These are phyloP conservation scores for Auricularia heimuer DNA, from an alignment of 768 basidiomycete species.

Conservation along the genomic window DNA sequence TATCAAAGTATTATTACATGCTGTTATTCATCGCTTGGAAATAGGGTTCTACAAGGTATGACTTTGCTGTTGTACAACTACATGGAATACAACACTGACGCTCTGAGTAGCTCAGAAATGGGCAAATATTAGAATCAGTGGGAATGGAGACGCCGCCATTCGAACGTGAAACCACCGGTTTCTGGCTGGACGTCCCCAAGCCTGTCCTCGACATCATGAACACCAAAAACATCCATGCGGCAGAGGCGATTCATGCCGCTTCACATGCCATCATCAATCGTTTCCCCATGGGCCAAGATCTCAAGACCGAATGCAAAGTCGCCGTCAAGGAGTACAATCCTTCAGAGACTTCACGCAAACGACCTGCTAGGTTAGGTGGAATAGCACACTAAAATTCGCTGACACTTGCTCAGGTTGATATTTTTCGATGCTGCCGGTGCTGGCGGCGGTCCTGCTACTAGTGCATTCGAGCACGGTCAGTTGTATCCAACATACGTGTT, in stretches of 20 bases:
- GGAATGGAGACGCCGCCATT: conserved; percentile 71
- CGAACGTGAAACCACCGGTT: conserved; percentile 60
- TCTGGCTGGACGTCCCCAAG: conserved; percentile 71
- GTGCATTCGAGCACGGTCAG: conserved; percentile 75
- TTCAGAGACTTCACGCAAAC: conserved; percentile 43
- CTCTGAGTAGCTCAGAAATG: conserved; percentile 3
- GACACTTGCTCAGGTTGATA: conserved; percentile 43
- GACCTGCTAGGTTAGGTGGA: conserved; percentile 47
- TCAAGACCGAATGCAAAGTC: conserved; percentile 78
- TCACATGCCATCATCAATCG: conserved; percentile 75
- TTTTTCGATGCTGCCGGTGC: conserved; percentile 69
- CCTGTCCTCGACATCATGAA: conserved; percentile 42
- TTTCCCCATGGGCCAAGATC: conserved; percentile 56
- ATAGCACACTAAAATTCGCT: neutral
- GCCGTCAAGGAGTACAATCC: conserved; percentile 62
- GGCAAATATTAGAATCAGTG: conserved; percentile 60
- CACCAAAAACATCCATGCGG: conserved; percentile 48
- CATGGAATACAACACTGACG: neutral
- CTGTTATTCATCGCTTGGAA: too few relatives aligned
- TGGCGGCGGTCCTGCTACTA: conserved; percentile 61
- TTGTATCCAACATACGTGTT: neutral
- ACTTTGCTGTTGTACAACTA: conserved; percentile 20
- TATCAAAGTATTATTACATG: too few relatives aligned
- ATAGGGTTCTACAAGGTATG: conserved; percentile 75
- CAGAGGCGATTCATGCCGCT: conserved; percentile 78